A percentile compares a stretch with the other conserved stretches of the same genome.
Evolutionary conservation across 495 filamentous ascomycete genomes (phyloP).

Genomic region (Cryomyces minteri): DNA sequence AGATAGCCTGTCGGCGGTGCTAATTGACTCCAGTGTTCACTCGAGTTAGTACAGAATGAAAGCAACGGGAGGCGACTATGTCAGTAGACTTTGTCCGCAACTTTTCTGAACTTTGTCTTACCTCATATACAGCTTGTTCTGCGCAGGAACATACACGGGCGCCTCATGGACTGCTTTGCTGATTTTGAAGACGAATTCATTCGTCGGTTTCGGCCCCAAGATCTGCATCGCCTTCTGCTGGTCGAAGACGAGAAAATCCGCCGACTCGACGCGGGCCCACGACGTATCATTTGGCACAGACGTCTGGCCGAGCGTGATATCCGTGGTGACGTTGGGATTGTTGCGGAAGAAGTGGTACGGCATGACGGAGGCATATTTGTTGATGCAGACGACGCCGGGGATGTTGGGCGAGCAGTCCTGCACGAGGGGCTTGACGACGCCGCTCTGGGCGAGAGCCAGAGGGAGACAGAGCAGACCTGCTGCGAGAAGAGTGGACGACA

Average conservation of each 20-base stretch:
- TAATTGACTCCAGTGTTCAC: not conserved
- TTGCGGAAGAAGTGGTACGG: constrained; percentile 16
- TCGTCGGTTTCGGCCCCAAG: constrained; percentile 17
- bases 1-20: not conserved
- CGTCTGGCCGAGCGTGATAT: constrained; percentile 10
- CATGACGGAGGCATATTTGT: constrained; percentile 11
- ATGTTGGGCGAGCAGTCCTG: not conserved
- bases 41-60: not conserved
- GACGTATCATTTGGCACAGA: constrained; percentile 15
- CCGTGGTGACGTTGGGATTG: constrained; percentile 4
- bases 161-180: constrained; percentile 22
- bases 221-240: constrained; percentile 17
- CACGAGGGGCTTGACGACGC: constrained; percentile 1
- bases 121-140: constrained; percentile 19
- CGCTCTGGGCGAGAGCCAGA: not conserved
- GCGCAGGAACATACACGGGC: constrained; percentile 21
- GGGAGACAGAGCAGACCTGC: not conserved
- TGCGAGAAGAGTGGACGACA: too few species aligned
- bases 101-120: not conserved
- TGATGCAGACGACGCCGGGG: constrained; percentile 12
- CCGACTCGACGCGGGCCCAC: constrained; percentile 10
- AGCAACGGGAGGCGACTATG: too few species aligned
- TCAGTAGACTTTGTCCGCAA: too few species aligned
- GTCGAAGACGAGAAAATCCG: constrained; percentile 23
- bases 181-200: constrained; percentile 17